Percentiles rank a stretch among this genome's conserved stretches.
These are phyloP conservation scores for Arthrobotrys sinensis DNA, from an alignment of 2,329 filamentous ascomycete genomes.

Conservation along the genomic window DNA sequence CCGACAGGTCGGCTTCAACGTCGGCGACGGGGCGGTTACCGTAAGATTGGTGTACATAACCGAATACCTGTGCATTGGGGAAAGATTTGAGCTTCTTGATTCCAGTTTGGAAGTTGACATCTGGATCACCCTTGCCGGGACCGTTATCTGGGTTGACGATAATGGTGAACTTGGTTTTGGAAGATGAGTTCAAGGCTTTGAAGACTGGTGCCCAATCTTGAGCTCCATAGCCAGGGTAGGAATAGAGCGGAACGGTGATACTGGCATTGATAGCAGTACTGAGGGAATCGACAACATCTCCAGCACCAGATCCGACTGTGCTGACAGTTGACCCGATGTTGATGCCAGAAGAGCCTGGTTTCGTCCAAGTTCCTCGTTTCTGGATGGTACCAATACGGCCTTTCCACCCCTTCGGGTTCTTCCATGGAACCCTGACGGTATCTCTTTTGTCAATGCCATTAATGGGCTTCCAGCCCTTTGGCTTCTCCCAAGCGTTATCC, in stretches of 20 bases:
- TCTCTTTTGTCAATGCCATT: constrained; percentile 18
- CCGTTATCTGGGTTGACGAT: constrained; percentile 52
- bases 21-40: constrained; percentile 15
- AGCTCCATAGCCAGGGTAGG: constrained; percentile 41
- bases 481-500: constrained; percentile 19
- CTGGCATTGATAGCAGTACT: constrained; percentile 37
- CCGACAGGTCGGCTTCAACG: constrained; percentile 26
- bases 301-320: not conserved
- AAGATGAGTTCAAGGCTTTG: constrained; percentile 34
- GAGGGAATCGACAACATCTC: not conserved
- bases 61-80: constrained; percentile 42
- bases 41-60: constrained; percentile 54
- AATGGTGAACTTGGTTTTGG: constrained; percentile 43
- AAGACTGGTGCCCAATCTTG: constrained; percentile 40
- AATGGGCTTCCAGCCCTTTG: constrained; percentile 37
- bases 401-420: constrained; percentile 42
- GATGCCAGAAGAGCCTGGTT: not conserved
- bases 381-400: not conserved
- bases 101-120: constrained; percentile 48
- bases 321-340: not conserved
- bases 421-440: not conserved
- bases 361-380: constrained; percentile 6
- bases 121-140: constrained; percentile 25
- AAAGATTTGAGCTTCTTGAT: constrained; percentile 54
- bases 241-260: constrained; percentile 47